These are phyloP conservation scores for Euphorbia lathyris DNA, from an alignment of 345 rosid species.

Conservation along the genomic window DNA sequence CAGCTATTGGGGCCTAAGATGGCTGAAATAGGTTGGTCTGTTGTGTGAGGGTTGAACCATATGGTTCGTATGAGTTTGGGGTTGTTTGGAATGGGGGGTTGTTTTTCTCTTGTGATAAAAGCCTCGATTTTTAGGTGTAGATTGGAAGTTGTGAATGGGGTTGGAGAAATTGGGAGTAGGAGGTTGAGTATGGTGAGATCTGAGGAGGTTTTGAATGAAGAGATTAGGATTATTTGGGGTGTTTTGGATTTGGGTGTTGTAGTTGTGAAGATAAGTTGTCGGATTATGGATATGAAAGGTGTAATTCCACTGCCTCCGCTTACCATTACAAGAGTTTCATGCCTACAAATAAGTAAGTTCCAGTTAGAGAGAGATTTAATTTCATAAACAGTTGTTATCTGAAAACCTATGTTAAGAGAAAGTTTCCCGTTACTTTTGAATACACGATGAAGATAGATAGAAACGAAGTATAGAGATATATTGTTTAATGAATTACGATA, in stretches of 20 bases:
- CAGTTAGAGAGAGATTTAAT: too few relatives aligned
- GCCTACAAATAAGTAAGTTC: background rate
- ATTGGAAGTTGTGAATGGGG: slow-evolving; percentile 32
- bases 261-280: slow-evolving; percentile 49
- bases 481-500: too few relatives aligned
- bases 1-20: slow-evolving; percentile 69
- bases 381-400: too few relatives aligned
- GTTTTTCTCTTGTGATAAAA: slow-evolving; percentile 64
- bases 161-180: slow-evolving; percentile 49
- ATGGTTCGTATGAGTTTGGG: slow-evolving; percentile 29
- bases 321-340: slow-evolving; percentile 56
- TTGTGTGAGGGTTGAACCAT: slow-evolving; percentile 55
- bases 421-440: too few relatives aligned
- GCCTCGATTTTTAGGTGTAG: slow-evolving; percentile 55
- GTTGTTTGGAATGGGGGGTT: slow-evolving; percentile 15
- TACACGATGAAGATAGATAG: too few relatives aligned
- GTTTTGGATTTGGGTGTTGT: slow-evolving; percentile 29
- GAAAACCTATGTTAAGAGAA: too few relatives aligned
- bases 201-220: slow-evolving; percentile 52
- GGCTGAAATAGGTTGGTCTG: slow-evolving; percentile 52
- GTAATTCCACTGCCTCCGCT: slow-evolving; percentile 94
- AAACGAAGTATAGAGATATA: too few relatives aligned
- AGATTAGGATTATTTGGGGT: slow-evolving; percentile 49
- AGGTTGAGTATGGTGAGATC: slow-evolving; percentile 69
- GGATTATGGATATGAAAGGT: slow-evolving; percentile 70